Percentiles rank a stretch among this genome's conserved stretches.
Evolutionary conservation across 768 basidiomycete species (phyloP).

Genomic region (Termitomyces sp.): DNA sequence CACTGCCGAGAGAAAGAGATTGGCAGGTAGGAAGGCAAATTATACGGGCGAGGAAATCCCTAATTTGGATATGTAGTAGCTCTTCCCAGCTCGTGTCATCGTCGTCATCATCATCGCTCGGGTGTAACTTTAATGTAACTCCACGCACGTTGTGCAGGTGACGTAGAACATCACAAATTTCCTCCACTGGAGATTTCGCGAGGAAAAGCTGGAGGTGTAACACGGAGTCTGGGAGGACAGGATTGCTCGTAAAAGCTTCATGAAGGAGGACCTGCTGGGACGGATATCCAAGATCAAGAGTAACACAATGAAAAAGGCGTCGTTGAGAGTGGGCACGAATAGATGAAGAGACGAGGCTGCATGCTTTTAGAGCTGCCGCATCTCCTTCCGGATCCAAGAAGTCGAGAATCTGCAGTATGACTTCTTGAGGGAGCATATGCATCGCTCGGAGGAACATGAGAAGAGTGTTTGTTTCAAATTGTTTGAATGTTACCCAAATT

Average conservation of each 20-base stretch:
- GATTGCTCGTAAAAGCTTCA: background rate
- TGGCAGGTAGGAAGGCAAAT: slow-evolving; percentile 3
- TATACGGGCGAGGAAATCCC: background rate
- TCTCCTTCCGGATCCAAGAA: background rate
- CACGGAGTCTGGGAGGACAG: background rate
- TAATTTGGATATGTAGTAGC: background rate
- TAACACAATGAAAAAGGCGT: background rate
- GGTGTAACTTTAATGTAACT: background rate
- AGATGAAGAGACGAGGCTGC: slow-evolving; percentile 1
- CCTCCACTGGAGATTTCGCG: background rate
- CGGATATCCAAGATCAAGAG: background rate
- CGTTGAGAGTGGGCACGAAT: background rate
- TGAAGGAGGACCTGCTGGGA: background rate
- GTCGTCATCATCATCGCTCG: background rate
- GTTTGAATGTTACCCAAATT: background rate
- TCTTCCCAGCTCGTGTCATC: background rate
- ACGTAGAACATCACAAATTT: background rate
- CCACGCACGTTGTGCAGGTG: background rate
- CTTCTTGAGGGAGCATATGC: background rate
- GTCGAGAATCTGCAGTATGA: background rate
- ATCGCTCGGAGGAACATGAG: background rate
- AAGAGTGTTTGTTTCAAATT: background rate
- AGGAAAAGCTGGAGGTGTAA: background rate
- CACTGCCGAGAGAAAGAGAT: background rate
- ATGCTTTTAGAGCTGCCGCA: background rate